Evolutionary conservation across 768 basidiomycete genomes (phyloP).

Genomic region (Neoboletus brunneissimus): DNA sequence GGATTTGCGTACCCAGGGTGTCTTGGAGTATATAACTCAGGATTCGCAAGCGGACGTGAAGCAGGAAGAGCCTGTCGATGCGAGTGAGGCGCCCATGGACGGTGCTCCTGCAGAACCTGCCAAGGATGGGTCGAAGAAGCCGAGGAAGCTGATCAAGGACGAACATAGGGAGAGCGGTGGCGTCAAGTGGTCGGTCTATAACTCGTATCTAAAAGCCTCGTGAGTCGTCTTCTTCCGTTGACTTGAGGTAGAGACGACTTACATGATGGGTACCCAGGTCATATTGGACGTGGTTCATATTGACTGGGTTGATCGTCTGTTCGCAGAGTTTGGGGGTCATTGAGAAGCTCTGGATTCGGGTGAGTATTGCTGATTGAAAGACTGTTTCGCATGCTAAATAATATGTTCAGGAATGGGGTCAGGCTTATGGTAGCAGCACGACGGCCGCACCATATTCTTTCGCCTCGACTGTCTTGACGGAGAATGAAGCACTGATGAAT

Average conservation of each 20-base stretch:
- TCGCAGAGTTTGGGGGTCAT: conserved; percentile 26
- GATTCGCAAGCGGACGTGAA: conserved; percentile 48
- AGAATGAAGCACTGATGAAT: conserved; percentile 30
- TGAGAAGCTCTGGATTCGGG: conserved; percentile 34
- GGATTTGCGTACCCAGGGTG: conserved; percentile 58
- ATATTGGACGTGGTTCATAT: conserved; percentile 31
- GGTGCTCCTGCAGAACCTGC: not conserved
- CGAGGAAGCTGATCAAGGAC: conserved; percentile 73
- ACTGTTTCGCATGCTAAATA: not conserved
- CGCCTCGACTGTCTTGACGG: conserved; percentile 21
- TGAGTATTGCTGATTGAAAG: conserved; percentile 1
- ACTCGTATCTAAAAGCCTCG: conserved; percentile 70
- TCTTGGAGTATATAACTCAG: conserved; percentile 59
- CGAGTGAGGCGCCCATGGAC: conserved; percentile 14
- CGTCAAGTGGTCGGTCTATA: conserved; percentile 75
- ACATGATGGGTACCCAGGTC: conserved; percentile 16
- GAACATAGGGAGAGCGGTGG: conserved; percentile 79
- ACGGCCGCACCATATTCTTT: conserved; percentile 14
- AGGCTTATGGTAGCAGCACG: conserved; percentile 19
- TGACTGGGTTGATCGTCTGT: conserved; percentile 21
- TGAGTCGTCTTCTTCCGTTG: conserved; percentile 23
- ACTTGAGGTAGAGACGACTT: not conserved
- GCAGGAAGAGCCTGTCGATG: conserved; percentile 39
- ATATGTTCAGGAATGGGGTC: conserved; percentile 28
- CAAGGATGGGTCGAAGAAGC: conserved; percentile 46